phyloP scores from a whole-genome alignment of 1,284 basidiomycete genomes.

The Golubevia sp. region DNA sequence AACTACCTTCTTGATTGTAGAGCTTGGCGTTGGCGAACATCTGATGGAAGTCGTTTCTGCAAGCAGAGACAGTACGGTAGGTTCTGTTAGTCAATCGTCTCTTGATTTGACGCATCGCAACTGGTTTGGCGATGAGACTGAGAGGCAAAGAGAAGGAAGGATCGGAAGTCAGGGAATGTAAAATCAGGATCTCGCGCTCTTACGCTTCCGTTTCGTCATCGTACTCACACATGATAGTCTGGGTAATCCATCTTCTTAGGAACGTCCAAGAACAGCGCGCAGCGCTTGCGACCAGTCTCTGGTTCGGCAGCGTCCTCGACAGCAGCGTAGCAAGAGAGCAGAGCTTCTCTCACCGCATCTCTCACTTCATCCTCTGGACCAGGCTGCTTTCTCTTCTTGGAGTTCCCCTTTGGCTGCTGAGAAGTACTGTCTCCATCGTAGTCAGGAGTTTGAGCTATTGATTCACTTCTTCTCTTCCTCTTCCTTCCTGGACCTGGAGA shows the following conservation, averaged over 20 bases:
- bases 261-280: conserved; percentile 77
- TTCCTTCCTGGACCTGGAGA: conserved; percentile 38
- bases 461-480: conserved; percentile 38
- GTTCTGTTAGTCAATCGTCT: conserved; percentile 49
- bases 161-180: background rate
- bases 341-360: conserved; percentile 39
- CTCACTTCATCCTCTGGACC: conserved; percentile 30
- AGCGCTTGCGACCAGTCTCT: conserved; percentile 69
- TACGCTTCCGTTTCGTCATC: background rate
- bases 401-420: background rate
- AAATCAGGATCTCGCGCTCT: background rate
- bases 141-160: conserved; percentile 2
- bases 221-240: conserved; percentile 45
- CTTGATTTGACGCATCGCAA: conserved; percentile 55
- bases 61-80: conserved; percentile 43
- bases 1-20: conserved; percentile 57
- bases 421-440: background rate
- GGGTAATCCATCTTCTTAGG: conserved; percentile 54
- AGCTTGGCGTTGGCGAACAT: conserved; percentile 60
- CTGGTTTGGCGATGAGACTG: conserved; percentile 49
- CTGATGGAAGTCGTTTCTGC: conserved; percentile 52
- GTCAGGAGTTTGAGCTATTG: conserved; percentile 4
- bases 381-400: conserved; percentile 41
- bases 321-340: conserved; percentile 48
- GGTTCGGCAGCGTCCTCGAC: conserved; percentile 37